These are phyloP conservation scores for Backusella tuberculispora DNA, from an alignment of 192 early-diverging fungal genomes.

Conservation along the genomic window DNA sequence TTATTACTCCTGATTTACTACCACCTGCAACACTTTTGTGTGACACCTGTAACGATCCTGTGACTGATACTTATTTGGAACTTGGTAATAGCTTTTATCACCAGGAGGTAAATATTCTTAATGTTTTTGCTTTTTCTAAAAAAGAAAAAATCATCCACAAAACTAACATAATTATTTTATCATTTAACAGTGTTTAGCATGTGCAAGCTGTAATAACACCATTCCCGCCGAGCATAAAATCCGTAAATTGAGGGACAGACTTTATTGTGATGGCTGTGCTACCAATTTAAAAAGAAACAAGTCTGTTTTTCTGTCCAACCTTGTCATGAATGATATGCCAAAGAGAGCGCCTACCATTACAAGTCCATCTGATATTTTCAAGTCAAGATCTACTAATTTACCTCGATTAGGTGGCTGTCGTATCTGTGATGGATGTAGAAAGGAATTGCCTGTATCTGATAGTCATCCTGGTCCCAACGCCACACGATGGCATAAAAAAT, in stretches of 20 bases:
- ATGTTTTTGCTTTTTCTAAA: background rate
- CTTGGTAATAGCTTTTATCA: slow-evolving; percentile 17
- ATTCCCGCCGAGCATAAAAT: slow-evolving; percentile 42
- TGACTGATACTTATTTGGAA: slow-evolving; percentile 20
- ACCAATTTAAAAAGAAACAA: background rate
- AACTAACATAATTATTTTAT: background rate
- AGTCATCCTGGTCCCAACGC: slow-evolving; percentile 50
- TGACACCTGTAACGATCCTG: background rate
- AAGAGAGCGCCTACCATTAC: background rate
- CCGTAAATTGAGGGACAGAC: slow-evolving; percentile 45
- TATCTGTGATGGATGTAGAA: slow-evolving; percentile 49
- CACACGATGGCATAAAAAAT: slow-evolving; percentile 60
- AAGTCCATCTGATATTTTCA: slow-evolving; percentile 37
- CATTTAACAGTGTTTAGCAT: slow-evolving; percentile 28
- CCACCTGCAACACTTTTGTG: background rate
- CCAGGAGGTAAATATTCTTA: slow-evolving; percentile 4
- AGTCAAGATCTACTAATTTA: slow-evolving; percentile 44
- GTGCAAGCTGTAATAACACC: slow-evolving; percentile 10
- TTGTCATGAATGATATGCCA: background rate
- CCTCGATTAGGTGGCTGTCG: slow-evolving; percentile 52
- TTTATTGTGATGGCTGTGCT: slow-evolving; percentile 49
- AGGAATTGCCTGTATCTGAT: slow-evolving; percentile 52
- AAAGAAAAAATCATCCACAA: too few relatives aligned
- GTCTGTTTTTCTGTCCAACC: background rate
- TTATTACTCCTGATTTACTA: slow-evolving; percentile 1